Conservation (phyloP, 257 asterid genomes). For the Perilla frutescens region DNA sequence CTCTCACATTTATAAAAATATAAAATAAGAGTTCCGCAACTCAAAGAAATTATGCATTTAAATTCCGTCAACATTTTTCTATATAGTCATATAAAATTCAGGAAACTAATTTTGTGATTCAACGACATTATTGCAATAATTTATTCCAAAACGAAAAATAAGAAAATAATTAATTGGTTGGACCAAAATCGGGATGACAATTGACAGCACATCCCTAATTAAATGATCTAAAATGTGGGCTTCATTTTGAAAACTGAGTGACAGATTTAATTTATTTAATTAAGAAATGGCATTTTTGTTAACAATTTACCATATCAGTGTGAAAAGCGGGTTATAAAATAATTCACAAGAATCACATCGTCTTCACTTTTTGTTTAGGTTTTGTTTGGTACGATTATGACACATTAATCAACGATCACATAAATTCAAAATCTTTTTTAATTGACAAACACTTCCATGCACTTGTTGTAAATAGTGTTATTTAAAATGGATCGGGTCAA, state of each 20-base stretch:
- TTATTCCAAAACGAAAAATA: background rate
- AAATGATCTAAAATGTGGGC: too few relatives aligned
- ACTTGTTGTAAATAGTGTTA: too few relatives aligned
- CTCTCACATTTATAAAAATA: too few relatives aligned
- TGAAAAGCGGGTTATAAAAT: slow-evolving; percentile 26
- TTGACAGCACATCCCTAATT: background rate
- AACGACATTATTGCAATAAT: background rate
- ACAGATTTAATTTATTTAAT: too few relatives aligned
- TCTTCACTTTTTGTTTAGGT: background rate
- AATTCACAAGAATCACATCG: background rate
- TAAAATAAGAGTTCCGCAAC: too few relatives aligned
- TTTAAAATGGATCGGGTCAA: too few relatives aligned
- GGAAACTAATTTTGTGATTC: background rate
- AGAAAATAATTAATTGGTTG: background rate
- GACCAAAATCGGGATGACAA: background rate
- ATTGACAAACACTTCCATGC: too few relatives aligned
- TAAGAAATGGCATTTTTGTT: background rate
- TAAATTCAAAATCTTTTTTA: background rate
- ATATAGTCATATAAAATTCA: too few relatives aligned
- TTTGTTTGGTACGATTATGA: slow-evolving; percentile 16
- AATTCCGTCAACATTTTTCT: too few relatives aligned
- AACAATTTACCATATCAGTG: background rate
- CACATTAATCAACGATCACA: background rate
- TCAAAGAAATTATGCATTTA: too few relatives aligned
- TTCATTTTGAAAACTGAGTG: too few relatives aligned